phyloP scores from a whole-genome alignment of 345 rosid genomes.

The Melaleuca alternifolia region DNA sequence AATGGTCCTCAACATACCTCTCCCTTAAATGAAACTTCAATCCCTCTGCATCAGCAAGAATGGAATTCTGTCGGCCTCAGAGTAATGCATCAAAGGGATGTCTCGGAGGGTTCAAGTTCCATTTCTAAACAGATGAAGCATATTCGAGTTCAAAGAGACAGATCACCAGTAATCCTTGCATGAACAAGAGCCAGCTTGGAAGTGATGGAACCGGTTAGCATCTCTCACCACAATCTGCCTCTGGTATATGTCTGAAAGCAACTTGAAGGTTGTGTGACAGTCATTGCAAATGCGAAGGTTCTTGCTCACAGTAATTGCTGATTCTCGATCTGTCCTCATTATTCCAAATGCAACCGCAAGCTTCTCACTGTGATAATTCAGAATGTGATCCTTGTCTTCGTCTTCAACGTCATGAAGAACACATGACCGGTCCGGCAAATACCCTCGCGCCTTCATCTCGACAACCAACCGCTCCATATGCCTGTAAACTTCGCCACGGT shows the following conservation, averaged over 20 bases:
- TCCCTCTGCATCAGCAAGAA: not conserved
- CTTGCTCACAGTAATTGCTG: conserved; percentile 52
- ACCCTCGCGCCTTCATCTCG: conserved; percentile 62
- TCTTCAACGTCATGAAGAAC: conserved; percentile 74
- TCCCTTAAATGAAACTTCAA: not conserved
- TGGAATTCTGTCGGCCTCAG: not conserved
- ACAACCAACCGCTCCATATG: conserved; percentile 40
- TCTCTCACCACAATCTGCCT: conserved; percentile 65
- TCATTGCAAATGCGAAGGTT: conserved; percentile 72
- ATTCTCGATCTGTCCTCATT: conserved; percentile 41
- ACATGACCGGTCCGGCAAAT: conserved; percentile 34
- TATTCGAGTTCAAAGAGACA: not conserved
- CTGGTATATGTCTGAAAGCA: conserved; percentile 47
- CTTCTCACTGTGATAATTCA: conserved; percentile 68
- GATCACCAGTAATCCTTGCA: conserved; percentile 70
- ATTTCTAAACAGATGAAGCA: not conserved
- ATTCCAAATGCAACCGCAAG: conserved; percentile 75
- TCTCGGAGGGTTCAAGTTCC: not conserved
- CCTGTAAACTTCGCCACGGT: conserved; percentile 30
- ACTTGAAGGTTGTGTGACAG: conserved; percentile 59
- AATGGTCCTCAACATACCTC: not conserved
- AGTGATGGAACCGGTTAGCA: conserved; percentile 73
- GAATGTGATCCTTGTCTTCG: conserved; percentile 59
- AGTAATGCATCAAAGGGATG: not conserved
- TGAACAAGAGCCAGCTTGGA: conserved; percentile 58